These are phyloP conservation scores for Xanthoconium purpureum DNA, from an alignment of 768 basidiomycete genomes.

Conservation along the genomic window DNA sequence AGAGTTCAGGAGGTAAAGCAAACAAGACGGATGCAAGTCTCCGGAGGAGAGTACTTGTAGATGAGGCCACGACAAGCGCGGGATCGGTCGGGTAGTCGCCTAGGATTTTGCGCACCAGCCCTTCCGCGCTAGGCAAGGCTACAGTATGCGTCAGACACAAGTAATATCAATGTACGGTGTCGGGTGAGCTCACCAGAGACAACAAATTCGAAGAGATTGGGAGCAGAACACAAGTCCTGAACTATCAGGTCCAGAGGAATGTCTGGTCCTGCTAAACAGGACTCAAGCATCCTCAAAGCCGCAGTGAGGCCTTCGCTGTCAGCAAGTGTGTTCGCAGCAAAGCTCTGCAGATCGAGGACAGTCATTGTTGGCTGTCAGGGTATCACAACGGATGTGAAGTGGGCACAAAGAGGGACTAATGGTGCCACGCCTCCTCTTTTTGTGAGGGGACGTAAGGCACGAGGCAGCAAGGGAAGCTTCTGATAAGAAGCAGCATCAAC, in stretches of 20 bases:
- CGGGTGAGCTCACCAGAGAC: conserved; percentile 23
- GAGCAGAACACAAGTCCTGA: conserved; percentile 27
- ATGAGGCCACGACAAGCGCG: conserved; percentile 21
- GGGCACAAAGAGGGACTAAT: neutral
- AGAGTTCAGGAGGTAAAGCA: conserved; percentile 19
- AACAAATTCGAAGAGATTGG: conserved; percentile 30
- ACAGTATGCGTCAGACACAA: neutral
- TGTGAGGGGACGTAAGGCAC: conserved; percentile 1
- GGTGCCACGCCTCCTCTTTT: neutral
- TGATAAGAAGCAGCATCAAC: neutral
- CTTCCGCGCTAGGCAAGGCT: conserved; percentile 15
- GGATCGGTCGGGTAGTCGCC: conserved; percentile 31
- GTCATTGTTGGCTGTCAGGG: neutral
- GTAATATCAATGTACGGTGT: too few species aligned
- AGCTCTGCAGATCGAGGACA: conserved; percentile 15
- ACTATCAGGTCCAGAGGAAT: conserved; percentile 21
- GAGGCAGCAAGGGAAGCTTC: neutral
- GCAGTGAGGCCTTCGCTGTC: conserved; percentile 16
- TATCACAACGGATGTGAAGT: neutral
- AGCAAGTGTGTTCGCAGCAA: conserved; percentile 18
- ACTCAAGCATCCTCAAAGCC: conserved; percentile 16
- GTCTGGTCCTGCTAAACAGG: conserved; percentile 27
- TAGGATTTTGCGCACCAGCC: conserved; percentile 30
- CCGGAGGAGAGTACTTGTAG: conserved; percentile 19
- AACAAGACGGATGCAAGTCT: conserved; percentile 26